A percentile compares a stretch with the other conserved stretches of the same genome.
Conservation (phyloP, 352 stramenopile species). For the Globisporangium iwayamae region DNA sequence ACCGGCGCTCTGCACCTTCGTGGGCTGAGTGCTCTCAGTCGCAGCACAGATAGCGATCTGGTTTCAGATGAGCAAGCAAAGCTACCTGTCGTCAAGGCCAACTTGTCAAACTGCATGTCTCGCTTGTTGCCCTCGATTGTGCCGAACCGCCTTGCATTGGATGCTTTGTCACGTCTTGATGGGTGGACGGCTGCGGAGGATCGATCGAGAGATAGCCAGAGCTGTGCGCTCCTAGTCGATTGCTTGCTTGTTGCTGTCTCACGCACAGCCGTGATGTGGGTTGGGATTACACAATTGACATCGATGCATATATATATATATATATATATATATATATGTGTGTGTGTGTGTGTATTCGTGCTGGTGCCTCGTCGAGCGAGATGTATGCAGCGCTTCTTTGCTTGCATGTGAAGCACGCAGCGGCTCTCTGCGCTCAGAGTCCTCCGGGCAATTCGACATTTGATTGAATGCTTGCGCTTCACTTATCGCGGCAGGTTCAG, state of each 20-base stretch:
- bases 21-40: background rate
- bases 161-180: background rate
- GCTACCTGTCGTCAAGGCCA: background rate
- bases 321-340: background rate
- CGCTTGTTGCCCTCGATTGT: background rate
- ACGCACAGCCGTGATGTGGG: background rate
- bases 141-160: background rate
- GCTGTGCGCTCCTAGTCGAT: background rate
- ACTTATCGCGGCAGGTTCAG: no score
- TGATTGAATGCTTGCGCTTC: no score
- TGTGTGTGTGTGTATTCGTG: background rate
- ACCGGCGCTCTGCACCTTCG: background rate
- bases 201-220: background rate
- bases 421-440: background rate
- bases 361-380: background rate
- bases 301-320: background rate
- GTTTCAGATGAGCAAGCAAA: conserved; percentile 3
- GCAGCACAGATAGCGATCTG: background rate
- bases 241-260: background rate
- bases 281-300: background rate
- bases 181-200: background rate
- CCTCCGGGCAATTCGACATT: no score
- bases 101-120: background rate
- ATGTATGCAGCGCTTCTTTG: background rate
- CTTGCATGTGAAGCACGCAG: background rate